Conservation (phyloP, 305 asterid species). For the Nicotiana rustica region DNA sequence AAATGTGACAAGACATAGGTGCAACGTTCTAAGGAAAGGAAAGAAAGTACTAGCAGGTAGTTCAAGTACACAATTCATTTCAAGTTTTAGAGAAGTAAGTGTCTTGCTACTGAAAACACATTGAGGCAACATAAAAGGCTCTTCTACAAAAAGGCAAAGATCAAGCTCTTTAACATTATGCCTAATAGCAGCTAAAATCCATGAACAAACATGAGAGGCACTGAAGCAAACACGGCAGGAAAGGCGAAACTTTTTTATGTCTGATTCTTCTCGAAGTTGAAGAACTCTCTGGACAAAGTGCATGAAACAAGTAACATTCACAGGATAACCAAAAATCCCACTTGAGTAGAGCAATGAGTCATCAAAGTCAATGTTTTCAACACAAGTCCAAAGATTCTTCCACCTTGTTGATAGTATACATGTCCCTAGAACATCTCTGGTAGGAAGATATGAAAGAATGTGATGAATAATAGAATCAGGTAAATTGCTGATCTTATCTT, state of each 20-base stretch:
- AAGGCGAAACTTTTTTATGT: slow-evolving; percentile 54
- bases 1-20: slow-evolving; percentile 58
- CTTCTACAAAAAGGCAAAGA: slow-evolving; percentile 63
- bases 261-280: slow-evolving; percentile 48
- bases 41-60: slow-evolving; percentile 54
- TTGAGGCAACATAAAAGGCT: slow-evolving; percentile 50
- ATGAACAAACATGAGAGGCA: slow-evolving; percentile 53
- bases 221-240: slow-evolving; percentile 64
- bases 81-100: slow-evolving; percentile 48
- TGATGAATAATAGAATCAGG: slow-evolving; percentile 60
- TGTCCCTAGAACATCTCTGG: slow-evolving; percentile 58
- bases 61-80: slow-evolving; percentile 58
- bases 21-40: slow-evolving; percentile 53
- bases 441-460: slow-evolving; percentile 60
- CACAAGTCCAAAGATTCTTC: slow-evolving; percentile 58
- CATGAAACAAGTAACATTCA: slow-evolving; percentile 46
- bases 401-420: slow-evolving; percentile 58
- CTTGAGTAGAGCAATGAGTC: slow-evolving; percentile 54
- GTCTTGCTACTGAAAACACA: slow-evolving; percentile 51
- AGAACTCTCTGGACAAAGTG: slow-evolving; percentile 59
- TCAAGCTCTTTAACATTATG: slow-evolving; percentile 59
- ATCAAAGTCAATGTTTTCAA: slow-evolving; percentile 56
- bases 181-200: slow-evolving; percentile 56
- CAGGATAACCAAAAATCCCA: slow-evolving; percentile 39
- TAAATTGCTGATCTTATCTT: slow-evolving; percentile 54